phyloP scores from a whole-genome alignment of 306 rosid genomes.

The Cicer yamashitae region DNA sequence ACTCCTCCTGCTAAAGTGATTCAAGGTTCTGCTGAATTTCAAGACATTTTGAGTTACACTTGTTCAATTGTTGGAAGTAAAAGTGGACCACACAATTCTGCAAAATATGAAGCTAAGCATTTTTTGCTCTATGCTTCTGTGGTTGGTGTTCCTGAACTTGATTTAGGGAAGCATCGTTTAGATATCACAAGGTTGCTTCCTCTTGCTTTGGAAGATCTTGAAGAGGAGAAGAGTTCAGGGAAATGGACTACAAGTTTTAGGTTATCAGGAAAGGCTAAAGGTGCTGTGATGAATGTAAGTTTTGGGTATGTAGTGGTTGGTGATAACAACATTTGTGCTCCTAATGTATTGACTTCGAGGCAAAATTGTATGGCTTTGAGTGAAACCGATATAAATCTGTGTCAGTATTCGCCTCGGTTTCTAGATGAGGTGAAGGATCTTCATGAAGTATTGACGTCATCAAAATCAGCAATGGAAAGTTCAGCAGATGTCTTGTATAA shows the following conservation, averaged over 20 bases:
- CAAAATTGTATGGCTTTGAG: conserved; percentile 46
- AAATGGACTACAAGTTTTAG: conserved; percentile 82
- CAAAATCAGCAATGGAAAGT: conserved; percentile 57
- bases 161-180: conserved; percentile 88
- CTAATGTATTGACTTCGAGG: conserved; percentile 48
- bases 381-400: conserved; percentile 41
- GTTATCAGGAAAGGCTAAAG: conserved; percentile 76
- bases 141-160: conserved; percentile 60
- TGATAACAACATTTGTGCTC: conserved; percentile 50
- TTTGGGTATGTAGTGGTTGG: conserved; percentile 74
- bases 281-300: conserved; percentile 83
- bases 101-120: conserved; percentile 89
- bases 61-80: conserved; percentile 81
- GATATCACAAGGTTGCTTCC: conserved; percentile 93
- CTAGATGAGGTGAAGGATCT: conserved; percentile 73
- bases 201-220: conserved; percentile 83
- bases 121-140: conserved; percentile 75
- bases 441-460: conserved; percentile 66
- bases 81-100: conserved; percentile 78
- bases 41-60: conserved; percentile 65
- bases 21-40: conserved; percentile 65
- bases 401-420: conserved; percentile 50
- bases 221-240: conserved; percentile 79
- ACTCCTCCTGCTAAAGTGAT: conserved; percentile 72
- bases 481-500: conserved; percentile 56